Percentiles rank a stretch among this genome's conserved stretches.
Evolutionary conservation across 371 early-diverging fungal species (phyloP).

Genomic region (Conidiobolus incongruus): DNA sequence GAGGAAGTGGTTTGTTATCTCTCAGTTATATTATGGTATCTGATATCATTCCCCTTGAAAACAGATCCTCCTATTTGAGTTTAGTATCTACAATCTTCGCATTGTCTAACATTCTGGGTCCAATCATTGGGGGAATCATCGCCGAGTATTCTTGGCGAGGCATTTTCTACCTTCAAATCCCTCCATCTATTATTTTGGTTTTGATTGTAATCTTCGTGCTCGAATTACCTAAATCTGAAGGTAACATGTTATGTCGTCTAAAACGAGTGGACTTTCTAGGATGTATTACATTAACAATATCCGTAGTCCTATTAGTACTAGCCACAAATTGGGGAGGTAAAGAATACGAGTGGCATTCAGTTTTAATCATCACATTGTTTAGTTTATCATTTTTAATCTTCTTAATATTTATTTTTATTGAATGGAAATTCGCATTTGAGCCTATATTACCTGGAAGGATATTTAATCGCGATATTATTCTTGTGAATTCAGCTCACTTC

Average conservation of each 20-base stretch:
- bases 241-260: constrained; percentile 10
- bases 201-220: constrained; percentile 10
- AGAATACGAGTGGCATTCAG: constrained; percentile 19
- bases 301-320: constrained; percentile 11
- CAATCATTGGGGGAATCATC: constrained; percentile 21
- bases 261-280: constrained; percentile 11
- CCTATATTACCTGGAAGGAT: constrained; percentile 26
- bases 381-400: constrained; percentile 16
- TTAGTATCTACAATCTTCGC: constrained; percentile 12
- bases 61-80: not conserved
- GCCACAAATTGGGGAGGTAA: constrained; percentile 35
- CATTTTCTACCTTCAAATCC: constrained; percentile 19
- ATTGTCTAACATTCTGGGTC: constrained; percentile 16
- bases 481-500: constrained; percentile 17
- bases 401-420: constrained; percentile 26
- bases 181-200: constrained; percentile 8
- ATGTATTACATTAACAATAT: constrained; percentile 7
- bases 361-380: constrained; percentile 18
- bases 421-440: constrained; percentile 22
- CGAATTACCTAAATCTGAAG: constrained; percentile 10
- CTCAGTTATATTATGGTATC: constrained; percentile 20
- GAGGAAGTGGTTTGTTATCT: constrained; percentile 30
- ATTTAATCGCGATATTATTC: constrained; percentile 18
- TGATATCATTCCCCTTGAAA: not conserved
- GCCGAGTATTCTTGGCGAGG: constrained; percentile 19